Conservation (phyloP, 495 filamentous ascomycete species). For the Xylaria sp. region DNA sequence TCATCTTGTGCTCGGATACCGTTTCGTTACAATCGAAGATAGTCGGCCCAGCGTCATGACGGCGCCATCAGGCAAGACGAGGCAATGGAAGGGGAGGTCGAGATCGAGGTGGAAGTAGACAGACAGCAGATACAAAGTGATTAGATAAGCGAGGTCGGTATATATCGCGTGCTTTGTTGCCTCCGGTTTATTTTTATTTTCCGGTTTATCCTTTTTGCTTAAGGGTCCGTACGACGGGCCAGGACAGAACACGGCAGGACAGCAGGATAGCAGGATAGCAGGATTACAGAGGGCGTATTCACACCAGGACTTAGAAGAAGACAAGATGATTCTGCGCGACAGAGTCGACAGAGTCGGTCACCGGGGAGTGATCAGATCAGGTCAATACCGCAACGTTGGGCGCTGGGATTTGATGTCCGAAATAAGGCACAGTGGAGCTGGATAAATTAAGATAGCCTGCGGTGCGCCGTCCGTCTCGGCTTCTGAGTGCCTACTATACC, state of each 20-base stretch:
- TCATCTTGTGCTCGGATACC: conserved; percentile 58
- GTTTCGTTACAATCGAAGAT: conserved; percentile 36
- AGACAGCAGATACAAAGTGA: not conserved
- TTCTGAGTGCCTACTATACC: not conserved
- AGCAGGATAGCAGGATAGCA: no score
- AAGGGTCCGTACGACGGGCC: not conserved
- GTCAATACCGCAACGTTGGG: conserved; percentile 12
- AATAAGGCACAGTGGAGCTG: conserved; percentile 14
- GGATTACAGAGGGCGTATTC: not conserved
- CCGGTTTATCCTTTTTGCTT: not conserved
- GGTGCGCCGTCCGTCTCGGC: not conserved
- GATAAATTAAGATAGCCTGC: conserved; percentile 20
- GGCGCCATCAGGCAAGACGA: conserved; percentile 41
- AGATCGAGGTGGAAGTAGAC: conserved; percentile 3
- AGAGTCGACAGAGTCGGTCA: conserved; percentile 9
- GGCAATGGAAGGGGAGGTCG: not conserved
- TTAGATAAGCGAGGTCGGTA: not conserved
- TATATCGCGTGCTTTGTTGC: not conserved
- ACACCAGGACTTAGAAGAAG: conserved; percentile 8
- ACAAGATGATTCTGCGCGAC: conserved; percentile 5
- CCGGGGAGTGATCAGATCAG: conserved; percentile 24
- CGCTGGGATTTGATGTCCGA: conserved; percentile 15
- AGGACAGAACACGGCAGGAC: no score
- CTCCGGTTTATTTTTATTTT: not conserved
- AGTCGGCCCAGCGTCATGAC: conserved; percentile 44